Conservation (phyloP, 768 basidiomycete species). For the Mycena floridula region DNA sequence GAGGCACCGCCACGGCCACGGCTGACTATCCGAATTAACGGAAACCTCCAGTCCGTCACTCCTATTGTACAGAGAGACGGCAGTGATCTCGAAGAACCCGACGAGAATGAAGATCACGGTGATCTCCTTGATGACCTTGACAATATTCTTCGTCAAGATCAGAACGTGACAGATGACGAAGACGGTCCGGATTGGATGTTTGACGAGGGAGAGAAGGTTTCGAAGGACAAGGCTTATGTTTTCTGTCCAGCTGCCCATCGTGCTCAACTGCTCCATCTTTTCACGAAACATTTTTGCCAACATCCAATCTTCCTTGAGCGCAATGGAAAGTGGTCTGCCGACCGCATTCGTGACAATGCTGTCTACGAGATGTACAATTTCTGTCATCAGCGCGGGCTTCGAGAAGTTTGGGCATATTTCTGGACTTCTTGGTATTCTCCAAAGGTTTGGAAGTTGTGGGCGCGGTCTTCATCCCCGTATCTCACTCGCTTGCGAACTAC, state of each 20-base stretch:
- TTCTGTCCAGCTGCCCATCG: constrained; percentile 23
- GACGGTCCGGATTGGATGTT: constrained; percentile 22
- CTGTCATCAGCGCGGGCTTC: constrained; percentile 10
- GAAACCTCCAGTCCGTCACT: not conserved
- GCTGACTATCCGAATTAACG: not conserved
- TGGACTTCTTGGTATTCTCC: constrained; percentile 18
- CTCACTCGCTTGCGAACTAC: constrained; percentile 20
- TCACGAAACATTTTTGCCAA: constrained; percentile 1
- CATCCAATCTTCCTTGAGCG: not conserved
- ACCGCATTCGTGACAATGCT: constrained; percentile 12
- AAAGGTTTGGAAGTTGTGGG: constrained; percentile 26
- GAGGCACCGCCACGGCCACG: not conserved
- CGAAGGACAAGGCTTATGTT: constrained; percentile 7
- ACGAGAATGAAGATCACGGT: not conserved
- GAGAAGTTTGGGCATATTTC: constrained; percentile 19
- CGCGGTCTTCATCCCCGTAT: constrained; percentile 15
- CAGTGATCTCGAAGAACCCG: not conserved
- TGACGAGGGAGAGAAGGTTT: constrained; percentile 16
- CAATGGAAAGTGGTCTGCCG: not conserved
- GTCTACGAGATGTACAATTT: constrained; percentile 20
- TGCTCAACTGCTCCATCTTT: constrained; percentile 13
- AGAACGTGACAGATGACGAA: not conserved
- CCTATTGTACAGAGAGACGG: not conserved
- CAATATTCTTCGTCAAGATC: constrained; percentile 12
- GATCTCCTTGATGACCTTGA: constrained; percentile 11